Evolutionary conservation across 2,329 filamentous ascomycete species (phyloP).

Genomic region (Aureobasidium leucospermi): DNA sequence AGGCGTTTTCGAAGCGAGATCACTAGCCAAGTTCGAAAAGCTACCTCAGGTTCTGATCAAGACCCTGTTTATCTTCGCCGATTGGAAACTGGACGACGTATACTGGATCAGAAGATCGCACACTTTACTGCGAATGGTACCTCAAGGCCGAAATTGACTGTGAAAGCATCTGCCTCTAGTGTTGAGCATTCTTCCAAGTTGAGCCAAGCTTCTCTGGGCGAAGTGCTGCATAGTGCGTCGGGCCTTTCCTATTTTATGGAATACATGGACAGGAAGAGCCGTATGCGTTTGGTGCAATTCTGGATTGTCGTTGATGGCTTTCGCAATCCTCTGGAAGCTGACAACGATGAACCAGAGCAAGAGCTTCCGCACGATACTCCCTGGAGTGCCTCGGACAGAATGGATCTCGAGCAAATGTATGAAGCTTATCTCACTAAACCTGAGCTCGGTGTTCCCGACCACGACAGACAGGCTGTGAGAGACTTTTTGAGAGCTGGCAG

Average conservation of each 20-base stretch:
- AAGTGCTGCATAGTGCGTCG: constrained; percentile 82
- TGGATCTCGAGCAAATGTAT: constrained; percentile 84
- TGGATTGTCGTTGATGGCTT: constrained; percentile 98
- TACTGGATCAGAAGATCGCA: constrained; percentile 83
- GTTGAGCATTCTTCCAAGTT: constrained; percentile 49
- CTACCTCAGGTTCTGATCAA: constrained; percentile 67
- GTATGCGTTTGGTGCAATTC: constrained; percentile 90
- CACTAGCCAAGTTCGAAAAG: constrained; percentile 76
- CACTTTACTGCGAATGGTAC: constrained; percentile 65
- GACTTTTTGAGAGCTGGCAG: constrained; percentile 73
- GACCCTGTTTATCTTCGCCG: constrained; percentile 83
- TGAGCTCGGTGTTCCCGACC: constrained; percentile 69
- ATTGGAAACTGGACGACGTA: constrained; percentile 81
- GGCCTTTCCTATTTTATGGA: constrained; percentile 99
- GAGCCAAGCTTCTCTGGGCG: constrained; percentile 68
- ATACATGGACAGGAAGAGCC: constrained; percentile 86
- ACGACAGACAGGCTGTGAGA: constrained; percentile 62
- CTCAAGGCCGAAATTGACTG: constrained; percentile 29
- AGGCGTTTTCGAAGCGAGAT: constrained; percentile 88
- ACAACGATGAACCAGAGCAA: constrained; percentile 59
- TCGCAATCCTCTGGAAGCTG: constrained; percentile 85
- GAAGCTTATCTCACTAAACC: constrained; percentile 78
- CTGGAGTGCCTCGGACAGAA: constrained; percentile 78
- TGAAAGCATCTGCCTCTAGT: constrained; percentile 27
- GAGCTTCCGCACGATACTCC: constrained; percentile 43